Base-by-base conservation (phyloP, 1,284 basidiomycete species). In the Puccinia polysora region DNA sequence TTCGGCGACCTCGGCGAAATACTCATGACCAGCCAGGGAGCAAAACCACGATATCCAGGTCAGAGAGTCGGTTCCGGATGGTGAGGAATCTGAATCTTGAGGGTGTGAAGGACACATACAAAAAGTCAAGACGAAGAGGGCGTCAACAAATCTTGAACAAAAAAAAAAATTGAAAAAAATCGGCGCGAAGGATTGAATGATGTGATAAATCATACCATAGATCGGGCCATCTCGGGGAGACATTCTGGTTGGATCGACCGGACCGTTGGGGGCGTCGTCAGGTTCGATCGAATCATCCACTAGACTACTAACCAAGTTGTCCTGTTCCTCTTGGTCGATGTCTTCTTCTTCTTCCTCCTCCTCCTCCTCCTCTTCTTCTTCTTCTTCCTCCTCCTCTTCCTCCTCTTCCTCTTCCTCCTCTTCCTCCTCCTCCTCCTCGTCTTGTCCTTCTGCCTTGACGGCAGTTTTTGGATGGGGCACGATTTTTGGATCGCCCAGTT, bases 31-130 rank as follows among this genome's bases (percentile, higher is more conserved):
- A 4, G 96, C 93, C 55, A 98, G 83, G 23, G 93, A 93, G 79
- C 94, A 97, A 83, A 97, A 99, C 96, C 95, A 99, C 77, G 88
- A 89, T 79, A 95, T 95, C 92, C 91, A 96, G 74, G 96, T 98
- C 75, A 93, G 74, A 4, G 79, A 77, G 28, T 71, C 59, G 32
- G 68, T 71, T 23, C 55, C 68, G 23, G 68, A 71, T 15, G 58
- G 38, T 3, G 68, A 71, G n/a, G 47, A 65, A 50, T 65, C 47
- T 4, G 47, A 65, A 50, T 53, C 45, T 65, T 32, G 40, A 43
- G 40, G 40, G 18, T 43, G 40, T 18, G 40, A 8, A 43, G 8
- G 18, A 43, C 6, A 43, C 12, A 40, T 34, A 3, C 14, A 47
- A 23, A 63, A 18, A 47, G 20, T 4, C 14, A 43, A 8, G 38